A percentile compares a stretch with the other conserved stretches of the same genome.
These are phyloP conservation scores for Glarea lozoyensis DNA, from an alignment of 495 filamentous ascomycete species.

Conservation along the genomic window DNA sequence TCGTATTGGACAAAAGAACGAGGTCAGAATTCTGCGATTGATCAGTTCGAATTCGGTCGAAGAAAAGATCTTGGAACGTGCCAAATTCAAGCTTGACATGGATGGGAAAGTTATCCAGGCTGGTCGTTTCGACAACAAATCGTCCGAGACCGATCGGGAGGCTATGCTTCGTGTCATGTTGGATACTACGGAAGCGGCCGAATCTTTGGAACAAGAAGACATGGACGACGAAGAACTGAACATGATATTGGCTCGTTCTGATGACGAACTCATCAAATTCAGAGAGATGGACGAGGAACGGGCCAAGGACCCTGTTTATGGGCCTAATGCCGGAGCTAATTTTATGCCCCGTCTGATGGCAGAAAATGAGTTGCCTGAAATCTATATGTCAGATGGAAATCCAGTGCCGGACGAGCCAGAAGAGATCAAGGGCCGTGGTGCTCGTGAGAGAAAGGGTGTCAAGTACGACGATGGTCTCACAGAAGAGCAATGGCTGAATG, in stretches of 20 bases:
- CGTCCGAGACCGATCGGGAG: constrained; percentile 95
- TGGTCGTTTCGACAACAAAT: constrained; percentile 99
- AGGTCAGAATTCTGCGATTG: constrained; percentile 89
- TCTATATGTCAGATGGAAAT: constrained; percentile 81
- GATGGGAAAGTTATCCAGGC: constrained; percentile 99
- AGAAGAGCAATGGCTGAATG: constrained; percentile 91
- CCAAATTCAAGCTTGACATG: constrained; percentile 96
- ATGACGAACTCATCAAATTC: constrained; percentile 62
- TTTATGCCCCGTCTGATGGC: constrained; percentile 67
- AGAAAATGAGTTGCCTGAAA: constrained; percentile 87
- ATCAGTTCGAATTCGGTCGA: constrained; percentile 97
- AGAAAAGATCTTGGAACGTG: constrained; percentile 96
- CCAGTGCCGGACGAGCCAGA: constrained; percentile 66
- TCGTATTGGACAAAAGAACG: constrained; percentile 99
- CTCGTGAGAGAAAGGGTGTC: constrained; percentile 84
- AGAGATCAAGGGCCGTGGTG: constrained; percentile 75
- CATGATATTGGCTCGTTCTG: constrained; percentile 70
- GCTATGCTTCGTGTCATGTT: constrained; percentile 86
- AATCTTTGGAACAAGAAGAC: constrained; percentile 72
- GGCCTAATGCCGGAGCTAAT: constrained; percentile 49
- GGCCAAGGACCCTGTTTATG: constrained; percentile 53
- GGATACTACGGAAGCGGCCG: constrained; percentile 85
- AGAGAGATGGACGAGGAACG: constrained; percentile 73
- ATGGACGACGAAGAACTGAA: constrained; percentile 98
- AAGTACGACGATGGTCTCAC: constrained; percentile 96